Conservation (phyloP, 768 basidiomycete species). For the Suillus hirtellus region DNA sequence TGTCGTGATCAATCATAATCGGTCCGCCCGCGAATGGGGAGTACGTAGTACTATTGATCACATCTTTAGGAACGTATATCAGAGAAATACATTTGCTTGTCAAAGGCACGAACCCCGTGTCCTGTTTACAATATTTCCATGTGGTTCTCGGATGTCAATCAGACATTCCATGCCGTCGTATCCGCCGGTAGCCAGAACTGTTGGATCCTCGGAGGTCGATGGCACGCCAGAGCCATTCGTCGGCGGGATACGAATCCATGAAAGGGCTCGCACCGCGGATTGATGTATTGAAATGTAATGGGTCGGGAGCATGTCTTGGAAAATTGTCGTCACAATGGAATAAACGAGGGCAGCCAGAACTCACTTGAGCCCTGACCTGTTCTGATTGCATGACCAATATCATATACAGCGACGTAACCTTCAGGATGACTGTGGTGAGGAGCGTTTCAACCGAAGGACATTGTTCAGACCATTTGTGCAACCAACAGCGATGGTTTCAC, state of each 20-base stretch:
- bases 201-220: constrained; percentile 58
- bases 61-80: constrained; percentile 45
- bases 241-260: constrained; percentile 74
- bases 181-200: constrained; percentile 72
- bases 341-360: constrained; percentile 1
- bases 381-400: constrained; percentile 47
- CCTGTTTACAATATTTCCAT: constrained; percentile 69
- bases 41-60: constrained; percentile 67
- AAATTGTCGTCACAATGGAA: background rate
- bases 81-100: background rate
- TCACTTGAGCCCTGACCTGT: constrained; percentile 33
- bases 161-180: constrained; percentile 79
- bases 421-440: constrained; percentile 12
- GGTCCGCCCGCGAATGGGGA: constrained; percentile 68
- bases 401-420: constrained; percentile 61
- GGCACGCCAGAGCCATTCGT: constrained; percentile 46
- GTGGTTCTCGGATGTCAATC: constrained; percentile 74
- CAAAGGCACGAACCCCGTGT: constrained; percentile 59
- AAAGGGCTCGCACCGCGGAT: constrained; percentile 72
- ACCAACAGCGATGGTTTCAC: constrained; percentile 78
- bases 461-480: constrained; percentile 69
- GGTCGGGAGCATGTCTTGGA: constrained; percentile 54
- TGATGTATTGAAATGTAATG: constrained; percentile 77
- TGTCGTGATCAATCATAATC: constrained; percentile 82
- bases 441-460: background rate